Evolutionary conservation across 148 eudicot species (phyloP).

Genomic region (Bassia scoparia): DNA sequence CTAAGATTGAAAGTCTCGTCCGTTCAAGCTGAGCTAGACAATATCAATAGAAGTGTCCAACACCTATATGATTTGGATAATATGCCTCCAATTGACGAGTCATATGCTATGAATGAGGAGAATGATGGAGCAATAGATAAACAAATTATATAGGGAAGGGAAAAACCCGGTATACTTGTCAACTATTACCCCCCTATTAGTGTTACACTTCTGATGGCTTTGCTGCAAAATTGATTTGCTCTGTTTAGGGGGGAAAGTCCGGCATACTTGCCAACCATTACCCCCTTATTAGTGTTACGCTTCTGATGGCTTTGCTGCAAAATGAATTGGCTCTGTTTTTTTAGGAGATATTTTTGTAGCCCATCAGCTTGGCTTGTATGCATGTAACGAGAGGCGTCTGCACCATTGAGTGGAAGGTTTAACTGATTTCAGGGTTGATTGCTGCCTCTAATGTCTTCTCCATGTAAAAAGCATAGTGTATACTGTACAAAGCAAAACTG

Average conservation of each 20-base stretch:
- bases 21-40: slow-evolving; percentile 38
- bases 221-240: not conserved
- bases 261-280: no score
- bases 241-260: not conserved
- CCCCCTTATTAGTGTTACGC: not conserved
- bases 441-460: not conserved
- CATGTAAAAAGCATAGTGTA: slow-evolving; percentile 13
- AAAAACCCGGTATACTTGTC: not conserved
- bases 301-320: not conserved
- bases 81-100: slow-evolving; percentile 34
- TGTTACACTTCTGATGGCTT: not conserved
- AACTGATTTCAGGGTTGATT: not conserved
- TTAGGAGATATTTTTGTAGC: not conserved
- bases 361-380: slow-evolving; percentile 3
- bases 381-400: not conserved
- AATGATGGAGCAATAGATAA: slow-evolving; percentile 28
- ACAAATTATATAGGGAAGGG: slow-evolving; percentile 19
- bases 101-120: slow-evolving; percentile 20
- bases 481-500: not conserved
- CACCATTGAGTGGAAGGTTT: not conserved
- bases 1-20: slow-evolving; percentile 31
- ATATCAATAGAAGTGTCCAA: slow-evolving; percentile 33
- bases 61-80: slow-evolving; percentile 37
- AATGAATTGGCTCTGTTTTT: not conserved
- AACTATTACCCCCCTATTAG: no score